These are phyloP conservation scores for Firmiana major DNA, from an alignment of 345 rosid genomes.

Conservation along the genomic window DNA sequence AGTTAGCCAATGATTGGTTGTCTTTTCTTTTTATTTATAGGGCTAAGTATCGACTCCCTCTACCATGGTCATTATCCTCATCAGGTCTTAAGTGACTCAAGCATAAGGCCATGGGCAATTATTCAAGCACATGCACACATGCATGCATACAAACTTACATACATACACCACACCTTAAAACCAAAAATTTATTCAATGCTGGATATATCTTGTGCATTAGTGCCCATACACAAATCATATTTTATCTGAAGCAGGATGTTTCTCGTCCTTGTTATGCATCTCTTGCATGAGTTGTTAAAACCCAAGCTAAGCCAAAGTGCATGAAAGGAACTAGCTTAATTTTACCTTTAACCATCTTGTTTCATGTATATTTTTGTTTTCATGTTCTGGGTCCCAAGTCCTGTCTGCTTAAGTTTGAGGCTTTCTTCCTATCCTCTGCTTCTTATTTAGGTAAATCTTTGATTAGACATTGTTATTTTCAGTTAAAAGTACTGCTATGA, in stretches of 20 bases:
- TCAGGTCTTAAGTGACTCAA: background rate
- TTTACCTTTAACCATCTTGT: constrained; percentile 1
- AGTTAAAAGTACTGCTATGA: background rate
- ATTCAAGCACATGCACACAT: background rate
- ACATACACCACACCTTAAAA: background rate
- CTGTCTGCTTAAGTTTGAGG: background rate
- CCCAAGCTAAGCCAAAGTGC: background rate
- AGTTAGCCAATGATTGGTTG: background rate
- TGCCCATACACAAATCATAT: background rate
- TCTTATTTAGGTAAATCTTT: background rate
- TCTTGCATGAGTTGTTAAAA: background rate
- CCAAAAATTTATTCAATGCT: background rate
- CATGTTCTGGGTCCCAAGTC: background rate
- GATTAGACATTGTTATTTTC: background rate
- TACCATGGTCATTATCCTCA: background rate
- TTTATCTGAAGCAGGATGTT: background rate
- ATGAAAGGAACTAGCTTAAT: background rate
- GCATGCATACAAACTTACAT: background rate
- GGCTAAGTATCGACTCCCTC: background rate
- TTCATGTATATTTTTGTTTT: background rate
- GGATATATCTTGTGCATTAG: background rate
- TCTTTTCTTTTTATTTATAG: background rate
- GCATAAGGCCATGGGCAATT: background rate
- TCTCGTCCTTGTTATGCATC: background rate
- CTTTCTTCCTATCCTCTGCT: background rate